Conservation (phyloP, 75 land plant genomes). For the Ceratopteris richardii region DNA sequence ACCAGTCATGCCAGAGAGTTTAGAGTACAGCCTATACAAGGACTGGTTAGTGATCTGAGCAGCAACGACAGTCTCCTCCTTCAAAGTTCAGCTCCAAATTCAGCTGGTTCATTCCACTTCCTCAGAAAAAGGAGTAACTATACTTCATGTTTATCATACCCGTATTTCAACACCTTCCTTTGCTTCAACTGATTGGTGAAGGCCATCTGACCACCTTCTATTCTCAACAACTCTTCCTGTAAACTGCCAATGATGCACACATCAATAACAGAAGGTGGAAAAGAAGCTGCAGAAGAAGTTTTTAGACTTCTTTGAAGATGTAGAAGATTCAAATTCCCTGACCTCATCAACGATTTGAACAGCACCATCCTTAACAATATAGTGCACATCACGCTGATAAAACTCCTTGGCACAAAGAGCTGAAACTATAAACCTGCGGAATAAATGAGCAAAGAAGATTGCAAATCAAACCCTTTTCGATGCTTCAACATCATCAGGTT, state of each 20-base stretch:
- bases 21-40: conserved; percentile 91
- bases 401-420: conserved; percentile 97
- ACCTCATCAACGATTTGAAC: conserved; percentile 99
- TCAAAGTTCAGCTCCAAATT: conserved; percentile 1
- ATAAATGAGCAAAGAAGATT: background rate
- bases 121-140: background rate
- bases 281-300: too few species aligned
- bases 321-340: too few species aligned
- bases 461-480: background rate
- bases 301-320: too few species aligned
- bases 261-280: conserved; percentile 1
- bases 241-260: conserved; percentile 54
- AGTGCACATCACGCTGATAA: conserved; percentile 84
- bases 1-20: conserved; percentile 98
- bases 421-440: conserved; percentile 85
- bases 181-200: conserved; percentile 98
- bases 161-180: conserved; percentile 90
- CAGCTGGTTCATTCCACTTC: background rate
- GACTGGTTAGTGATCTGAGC: conserved; percentile 98
- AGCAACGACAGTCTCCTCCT: conserved; percentile 88
- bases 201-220: conserved; percentile 98
- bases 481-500: too few species aligned
- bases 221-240: conserved; percentile 95
- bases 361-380: conserved; percentile 88
- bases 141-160: conserved; percentile 22